Conservation (phyloP, 2,329 filamentous ascomycete genomes). For the Pyricularia sp. region DNA sequence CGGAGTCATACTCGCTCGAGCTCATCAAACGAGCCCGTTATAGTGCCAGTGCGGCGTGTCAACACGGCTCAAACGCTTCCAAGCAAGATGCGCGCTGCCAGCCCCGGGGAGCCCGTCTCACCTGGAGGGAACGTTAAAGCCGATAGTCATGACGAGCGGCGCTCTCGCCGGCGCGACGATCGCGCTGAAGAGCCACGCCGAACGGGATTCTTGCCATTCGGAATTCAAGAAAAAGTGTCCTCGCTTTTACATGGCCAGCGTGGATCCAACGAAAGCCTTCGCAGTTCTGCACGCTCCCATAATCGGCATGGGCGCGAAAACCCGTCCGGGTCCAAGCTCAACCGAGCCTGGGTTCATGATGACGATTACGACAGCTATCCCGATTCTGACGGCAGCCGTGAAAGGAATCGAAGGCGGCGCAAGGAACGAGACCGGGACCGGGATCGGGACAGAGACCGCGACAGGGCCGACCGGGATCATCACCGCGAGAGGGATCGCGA, state of each 20-base stretch:
- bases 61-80: not conserved
- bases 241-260: conserved; percentile 26
- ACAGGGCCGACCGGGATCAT: conserved; percentile 8
- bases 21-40: conserved; percentile 14
- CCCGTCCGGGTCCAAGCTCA: conserved; percentile 25
- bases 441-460: conserved; percentile 26
- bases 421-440: conserved; percentile 19
- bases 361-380: conserved; percentile 11
- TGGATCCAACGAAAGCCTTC: conserved; percentile 12
- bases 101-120: conserved; percentile 13
- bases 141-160: conserved; percentile 1
- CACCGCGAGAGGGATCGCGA: conserved; percentile 18
- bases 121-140: conserved; percentile 6
- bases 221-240: conserved; percentile 14
- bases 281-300: conserved; percentile 9
- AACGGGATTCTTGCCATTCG: not conserved
- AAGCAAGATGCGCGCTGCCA: not conserved
- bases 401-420: conserved; percentile 13
- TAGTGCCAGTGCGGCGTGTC: conserved; percentile 20
- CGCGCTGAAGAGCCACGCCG: conserved; percentile 20
- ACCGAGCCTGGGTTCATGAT: conserved; percentile 28
- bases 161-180: conserved; percentile 3
- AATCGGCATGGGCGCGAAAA: conserved; percentile 26
- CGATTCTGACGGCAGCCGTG: conserved; percentile 8
- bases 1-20: conserved; percentile 10